Percentiles rank a stretch among this genome's conserved stretches.
phyloP scores from a whole-genome alignment of 2,329 filamentous ascomycete genomes.

The Scedosporium aurantiacum region DNA sequence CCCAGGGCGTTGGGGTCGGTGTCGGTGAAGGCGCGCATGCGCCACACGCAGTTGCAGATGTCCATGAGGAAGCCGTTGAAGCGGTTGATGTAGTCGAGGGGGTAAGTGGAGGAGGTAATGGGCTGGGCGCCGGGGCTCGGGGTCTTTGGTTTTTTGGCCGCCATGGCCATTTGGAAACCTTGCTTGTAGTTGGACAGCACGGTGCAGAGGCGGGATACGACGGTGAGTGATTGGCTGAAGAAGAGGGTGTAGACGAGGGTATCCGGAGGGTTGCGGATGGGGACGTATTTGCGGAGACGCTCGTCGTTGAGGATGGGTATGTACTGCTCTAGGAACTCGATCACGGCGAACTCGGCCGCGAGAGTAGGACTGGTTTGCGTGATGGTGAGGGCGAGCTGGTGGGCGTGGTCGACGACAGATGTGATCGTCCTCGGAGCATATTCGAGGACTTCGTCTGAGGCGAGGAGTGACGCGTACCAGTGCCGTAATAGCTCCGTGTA shows the following conservation, averaged over 20 bases:
- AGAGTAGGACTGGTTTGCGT: conserved; percentile 38
- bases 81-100: conserved; percentile 48
- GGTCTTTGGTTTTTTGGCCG: conserved; percentile 16
- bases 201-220: conserved; percentile 56
- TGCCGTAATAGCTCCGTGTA: conserved; percentile 57
- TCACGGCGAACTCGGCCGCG: conserved; percentile 42
- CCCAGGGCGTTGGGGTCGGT: conserved; percentile 52
- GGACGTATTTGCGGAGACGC: conserved; percentile 40
- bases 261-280: conserved; percentile 57
- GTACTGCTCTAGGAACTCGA: conserved; percentile 59
- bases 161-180: conserved; percentile 56
- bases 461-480: conserved; percentile 38
- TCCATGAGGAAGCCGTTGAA: conserved; percentile 86
- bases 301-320: conserved; percentile 43
- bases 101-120: conserved; percentile 33
- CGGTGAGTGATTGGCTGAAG: conserved; percentile 52
- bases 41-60: conserved; percentile 74
- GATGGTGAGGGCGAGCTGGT: conserved; percentile 47
- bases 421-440: conserved; percentile 27
- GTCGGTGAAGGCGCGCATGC: conserved; percentile 56
- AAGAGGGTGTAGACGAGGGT: conserved; percentile 59
- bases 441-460: conserved; percentile 23
- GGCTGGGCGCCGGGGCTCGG: conserved; percentile 16
- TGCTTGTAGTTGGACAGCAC: conserved; percentile 64
- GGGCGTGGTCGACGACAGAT: conserved; percentile 35